Evolutionary conservation across 83 land plant genomes (phyloP), one percentile per base, ranked within the genome.

Genomic region (Larix sibirica): DNA sequence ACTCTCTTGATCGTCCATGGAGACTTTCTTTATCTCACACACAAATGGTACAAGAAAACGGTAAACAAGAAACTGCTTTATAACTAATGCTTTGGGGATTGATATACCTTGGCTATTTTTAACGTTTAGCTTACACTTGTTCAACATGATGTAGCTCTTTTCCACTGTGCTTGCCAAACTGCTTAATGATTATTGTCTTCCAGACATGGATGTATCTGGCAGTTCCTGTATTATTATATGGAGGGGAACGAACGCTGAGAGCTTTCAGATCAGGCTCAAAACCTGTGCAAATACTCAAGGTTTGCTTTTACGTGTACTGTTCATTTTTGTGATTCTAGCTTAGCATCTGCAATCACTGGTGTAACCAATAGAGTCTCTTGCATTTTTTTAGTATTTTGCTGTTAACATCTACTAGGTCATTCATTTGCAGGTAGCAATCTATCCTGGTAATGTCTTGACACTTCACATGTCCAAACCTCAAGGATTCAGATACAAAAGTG

Each of bases 201-300:
- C 89, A 92, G 94, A 89, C 97, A 36, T 96, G 97, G 97, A 95
- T 96, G 94, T 95, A 96, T 75, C 63, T 96, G 33, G 88, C 89
- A 0, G 56, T 91, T 62, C 99, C 99, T 5, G 65, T 93, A 40
- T 62, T 93, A 18, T 67, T 96, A 8, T 96, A 96, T 82, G 87
- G 88, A 17, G 82, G 91, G 47, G 99, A 96, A 81, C 83, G 99
- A 71, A 64, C 79, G 31, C 36, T 91, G 20, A 84, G 95, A 67
- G 80, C 85, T 18, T 83, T 91, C 61, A 83, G 95, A 28, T 86
- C 94, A 24, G 81, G 82, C 50, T 36, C 86, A 36, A 63, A 80
- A 50, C 82, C 91, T 1, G 94, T 93, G 42, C 81, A 89, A 47
- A 91, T 93, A 14, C 70, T 91, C 21, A 93, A 91, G 91, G 91